These are phyloP conservation scores for Euphorbia neoarborescens DNA, from an alignment of 441 rosid species.

Conservation along the genomic window DNA sequence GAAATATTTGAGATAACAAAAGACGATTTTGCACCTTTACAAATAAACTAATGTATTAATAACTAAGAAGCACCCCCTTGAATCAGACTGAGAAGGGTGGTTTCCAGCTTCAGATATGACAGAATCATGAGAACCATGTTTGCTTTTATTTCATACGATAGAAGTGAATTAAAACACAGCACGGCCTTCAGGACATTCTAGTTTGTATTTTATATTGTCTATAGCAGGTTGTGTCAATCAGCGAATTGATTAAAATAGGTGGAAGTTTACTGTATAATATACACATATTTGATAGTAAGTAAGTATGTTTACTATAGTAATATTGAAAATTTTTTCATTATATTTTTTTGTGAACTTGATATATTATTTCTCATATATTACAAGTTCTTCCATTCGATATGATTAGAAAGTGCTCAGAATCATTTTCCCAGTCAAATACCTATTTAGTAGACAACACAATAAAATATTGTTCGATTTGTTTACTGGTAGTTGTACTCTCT, in stretches of 20 bases:
- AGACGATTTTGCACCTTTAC: too few species aligned
- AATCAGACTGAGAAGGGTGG: too few species aligned
- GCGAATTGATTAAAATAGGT: too few species aligned
- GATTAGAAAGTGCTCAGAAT: neutral
- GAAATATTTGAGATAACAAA: too few species aligned
- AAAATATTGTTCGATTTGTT: neutral
- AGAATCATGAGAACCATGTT: neutral
- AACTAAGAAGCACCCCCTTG: too few species aligned
- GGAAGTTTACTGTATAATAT: neutral
- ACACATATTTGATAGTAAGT: neutral
- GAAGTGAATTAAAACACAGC: neutral
- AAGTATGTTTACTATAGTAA: neutral
- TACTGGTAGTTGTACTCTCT: neutral
- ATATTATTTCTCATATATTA: neutral
- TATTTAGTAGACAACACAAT: neutral
- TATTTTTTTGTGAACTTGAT: neutral
- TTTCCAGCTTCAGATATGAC: too few species aligned
- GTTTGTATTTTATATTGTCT: neutral
- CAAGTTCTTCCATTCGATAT: neutral
- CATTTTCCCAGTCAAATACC: neutral
- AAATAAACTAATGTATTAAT: too few species aligned
- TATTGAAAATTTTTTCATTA: neutral
- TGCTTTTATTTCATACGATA: too few species aligned
- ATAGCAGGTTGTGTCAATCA: neutral
- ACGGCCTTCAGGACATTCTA: neutral